Percentiles rank a stretch among this genome's conserved stretches.
phyloP scores from a whole-genome alignment of 2,329 filamentous ascomycete genomes.

The Lecanoromycetidae sp. region DNA sequence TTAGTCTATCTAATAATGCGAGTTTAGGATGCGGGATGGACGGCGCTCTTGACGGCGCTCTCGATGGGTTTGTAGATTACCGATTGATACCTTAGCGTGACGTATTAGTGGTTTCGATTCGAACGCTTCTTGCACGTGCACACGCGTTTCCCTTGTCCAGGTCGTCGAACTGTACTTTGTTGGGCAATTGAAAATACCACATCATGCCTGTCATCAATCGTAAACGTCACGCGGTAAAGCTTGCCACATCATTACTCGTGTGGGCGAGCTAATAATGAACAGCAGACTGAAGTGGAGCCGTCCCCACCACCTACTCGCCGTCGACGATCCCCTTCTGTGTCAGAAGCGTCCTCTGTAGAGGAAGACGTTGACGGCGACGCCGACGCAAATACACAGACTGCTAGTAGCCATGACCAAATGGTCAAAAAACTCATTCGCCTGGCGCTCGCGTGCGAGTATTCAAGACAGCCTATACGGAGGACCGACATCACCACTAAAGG shows the following conservation, averaged over 20 bases:
- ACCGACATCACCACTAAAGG: conserved; percentile 45
- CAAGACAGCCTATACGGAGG: conserved; percentile 45
- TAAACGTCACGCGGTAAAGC: conserved; percentile 13
- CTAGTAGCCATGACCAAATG: conserved; percentile 16
- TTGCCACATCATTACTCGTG: no score
- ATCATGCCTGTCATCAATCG: conserved; percentile 15
- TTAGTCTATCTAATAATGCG: no score
- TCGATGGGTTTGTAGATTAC: no score
- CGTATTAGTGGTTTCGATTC: no score
- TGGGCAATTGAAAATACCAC: no score
- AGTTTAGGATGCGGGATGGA: no score
- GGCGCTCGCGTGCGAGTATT: conserved; percentile 48
- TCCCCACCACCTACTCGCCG: conserved; percentile 16
- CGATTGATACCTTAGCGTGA: no score
- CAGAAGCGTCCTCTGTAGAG: conserved; percentile 12
- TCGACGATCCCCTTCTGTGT: conserved; percentile 12
- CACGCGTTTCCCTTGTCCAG: no score
- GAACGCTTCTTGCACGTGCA: no score
- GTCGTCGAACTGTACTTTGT: no score
- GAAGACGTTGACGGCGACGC: conserved; percentile 9
- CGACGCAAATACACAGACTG: conserved; percentile 8
- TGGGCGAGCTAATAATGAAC: neutral
- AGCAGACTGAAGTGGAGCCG: conserved; percentile 15
- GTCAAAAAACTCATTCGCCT: conserved; percentile 49
- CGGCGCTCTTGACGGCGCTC: no score